Base-by-base conservation (phyloP, 2,329 filamentous ascomycete species). In the Beauveria bassiana region DNA sequence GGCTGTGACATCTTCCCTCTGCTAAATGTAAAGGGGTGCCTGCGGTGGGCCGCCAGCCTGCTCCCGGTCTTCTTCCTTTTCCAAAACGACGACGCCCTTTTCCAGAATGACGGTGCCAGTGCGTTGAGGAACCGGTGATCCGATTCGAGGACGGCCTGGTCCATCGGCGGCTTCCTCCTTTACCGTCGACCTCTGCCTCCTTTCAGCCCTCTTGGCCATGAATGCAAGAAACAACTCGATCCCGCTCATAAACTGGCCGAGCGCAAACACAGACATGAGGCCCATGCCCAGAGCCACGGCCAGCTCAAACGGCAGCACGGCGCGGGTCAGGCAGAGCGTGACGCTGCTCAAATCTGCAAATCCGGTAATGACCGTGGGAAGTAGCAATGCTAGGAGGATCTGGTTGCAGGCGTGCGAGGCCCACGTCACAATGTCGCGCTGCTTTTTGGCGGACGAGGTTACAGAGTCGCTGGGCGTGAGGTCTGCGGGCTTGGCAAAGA, bases 281-380 rank as follows among this genome's bases (percentile, higher is more conserved):
- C 61, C 56, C 42, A 71, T 67, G 4, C 70, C 72, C 5, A 68
- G 7, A 7, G 61, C 24, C 4, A 73, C 46, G 9, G 66, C 68
- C 8, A 65, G 26, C 50, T 71, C 67, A 31, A 74, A 68, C 2
- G 69, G 61, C 6, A 74, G 51, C 18, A 69, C 3, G 5, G 47
- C 51, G 16, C 68, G 67, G 6, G 69, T 70, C 31, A 71, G 51
- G 58, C 71, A 71, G 22, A 73, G 63, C 1, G 67, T 61, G 14
- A 72, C 65, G 9, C 62, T 62, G 51, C 66, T 68, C 3, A 74
- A 61, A 40, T 71, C 70, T 1, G 65, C 59, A 45, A 74, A 73
- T 5, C 72, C 72, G 0, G 65, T 67, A 6, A 70, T 56, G 16
- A 64, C 62, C 0, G 70, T 67, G 0, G 64, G 57, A 4, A 69